A percentile compares a stretch with the other conserved stretches of the same genome.
These are phyloP conservation scores for Globisporangium irregulare DNA, from an alignment of 352 stramenopile genomes.

Conservation along the genomic window DNA sequence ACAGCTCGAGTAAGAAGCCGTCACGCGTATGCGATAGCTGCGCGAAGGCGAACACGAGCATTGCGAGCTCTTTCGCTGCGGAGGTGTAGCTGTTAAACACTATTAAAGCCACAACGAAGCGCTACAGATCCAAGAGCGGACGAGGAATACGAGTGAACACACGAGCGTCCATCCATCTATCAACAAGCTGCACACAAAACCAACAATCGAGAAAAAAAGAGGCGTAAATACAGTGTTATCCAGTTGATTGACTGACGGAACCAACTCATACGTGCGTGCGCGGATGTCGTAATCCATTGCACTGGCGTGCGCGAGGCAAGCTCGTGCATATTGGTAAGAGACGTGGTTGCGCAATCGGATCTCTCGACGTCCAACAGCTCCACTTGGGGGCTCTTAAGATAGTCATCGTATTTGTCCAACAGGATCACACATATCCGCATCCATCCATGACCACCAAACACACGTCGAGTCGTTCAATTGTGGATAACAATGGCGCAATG, in stretches of 20 bases:
- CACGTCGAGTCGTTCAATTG: not conserved
- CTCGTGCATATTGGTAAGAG: not conserved
- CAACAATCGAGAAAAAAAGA: not conserved
- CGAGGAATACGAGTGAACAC: not conserved
- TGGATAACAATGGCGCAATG: not conserved
- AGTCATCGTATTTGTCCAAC: not conserved
- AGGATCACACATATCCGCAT: not conserved
- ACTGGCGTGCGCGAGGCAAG: not conserved
- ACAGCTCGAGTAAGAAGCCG: conserved; percentile 75
- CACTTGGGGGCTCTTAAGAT: not conserved
- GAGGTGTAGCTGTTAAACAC: conserved; percentile 7
- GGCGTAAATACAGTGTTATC: not conserved
- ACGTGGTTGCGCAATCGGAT: not conserved
- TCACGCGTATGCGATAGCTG: conserved; percentile 77
- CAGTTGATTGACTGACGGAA: not conserved
- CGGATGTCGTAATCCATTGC: not conserved
- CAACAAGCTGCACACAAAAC: not conserved
- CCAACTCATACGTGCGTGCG: not conserved
- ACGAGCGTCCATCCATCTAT: not conserved
- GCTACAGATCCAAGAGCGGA: not conserved
- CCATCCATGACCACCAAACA: not conserved
- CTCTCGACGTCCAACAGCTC: not conserved
- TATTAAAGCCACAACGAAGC: not conserved
- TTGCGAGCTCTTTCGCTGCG: conserved; percentile 30
- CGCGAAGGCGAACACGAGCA: conserved; percentile 40